These are phyloP conservation scores for Cytospora paraplurivora DNA, from an alignment of 2,329 filamentous ascomycete genomes.

Conservation along the genomic window DNA sequence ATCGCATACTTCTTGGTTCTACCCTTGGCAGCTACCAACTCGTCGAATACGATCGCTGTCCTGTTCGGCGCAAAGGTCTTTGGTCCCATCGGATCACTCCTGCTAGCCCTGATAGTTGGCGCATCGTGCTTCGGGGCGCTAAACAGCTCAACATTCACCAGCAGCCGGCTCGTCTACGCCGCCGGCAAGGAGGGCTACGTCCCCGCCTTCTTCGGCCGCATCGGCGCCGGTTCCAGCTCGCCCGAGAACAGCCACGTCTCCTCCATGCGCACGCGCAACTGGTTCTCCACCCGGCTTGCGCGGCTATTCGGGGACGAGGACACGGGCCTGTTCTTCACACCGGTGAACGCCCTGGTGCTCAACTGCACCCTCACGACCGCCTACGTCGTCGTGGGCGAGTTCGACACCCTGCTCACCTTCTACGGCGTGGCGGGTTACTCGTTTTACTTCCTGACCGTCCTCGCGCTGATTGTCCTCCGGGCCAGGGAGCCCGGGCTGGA, in stretches of 20 bases:
- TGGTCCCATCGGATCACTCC: constrained; percentile 75
- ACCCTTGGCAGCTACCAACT: constrained; percentile 76
- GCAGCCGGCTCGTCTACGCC: constrained; percentile 86
- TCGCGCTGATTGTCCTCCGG: constrained; percentile 87
- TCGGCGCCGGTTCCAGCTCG: constrained; percentile 63
- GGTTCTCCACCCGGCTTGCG: constrained; percentile 60
- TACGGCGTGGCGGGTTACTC: constrained; percentile 97
- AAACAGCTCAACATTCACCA: constrained; percentile 93
- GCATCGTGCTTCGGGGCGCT: constrained; percentile 93
- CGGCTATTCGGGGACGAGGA: constrained; percentile 74
- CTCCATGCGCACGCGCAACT: constrained; percentile 53
- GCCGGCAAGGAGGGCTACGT: constrained; percentile 96
- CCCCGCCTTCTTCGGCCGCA: constrained; percentile 77
- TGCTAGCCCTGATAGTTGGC: constrained; percentile 86
- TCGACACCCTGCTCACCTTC: constrained; percentile 89
- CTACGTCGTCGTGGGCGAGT: constrained; percentile 88
- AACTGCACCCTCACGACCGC: constrained; percentile 72
- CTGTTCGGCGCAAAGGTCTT: constrained; percentile 91
- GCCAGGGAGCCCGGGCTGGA: constrained; percentile 86
- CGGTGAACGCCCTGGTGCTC: constrained; percentile 86
- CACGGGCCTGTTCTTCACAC: constrained; percentile 84
- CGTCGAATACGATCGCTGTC: constrained; percentile 92
- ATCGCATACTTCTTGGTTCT: constrained; percentile 93
- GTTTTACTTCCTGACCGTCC: constrained; percentile 94
- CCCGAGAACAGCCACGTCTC: constrained; percentile 44